phyloP scores from a whole-genome alignment of 371 early-diverging fungal species.

The Batkoa obscura region DNA sequence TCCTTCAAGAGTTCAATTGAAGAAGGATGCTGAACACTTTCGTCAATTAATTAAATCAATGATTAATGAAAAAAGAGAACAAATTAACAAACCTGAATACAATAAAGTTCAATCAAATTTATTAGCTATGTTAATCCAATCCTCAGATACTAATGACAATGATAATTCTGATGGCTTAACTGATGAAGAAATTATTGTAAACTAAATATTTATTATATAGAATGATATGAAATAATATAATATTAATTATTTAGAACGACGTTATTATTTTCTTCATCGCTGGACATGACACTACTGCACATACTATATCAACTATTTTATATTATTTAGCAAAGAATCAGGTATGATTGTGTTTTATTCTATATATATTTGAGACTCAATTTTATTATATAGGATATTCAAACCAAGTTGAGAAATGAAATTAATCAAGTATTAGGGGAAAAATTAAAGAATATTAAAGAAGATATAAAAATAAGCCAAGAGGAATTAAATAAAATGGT shows the following conservation, averaged over 20 bases:
- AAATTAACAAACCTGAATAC: no score
- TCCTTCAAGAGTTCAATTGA: background rate
- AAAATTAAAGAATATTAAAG: no score
- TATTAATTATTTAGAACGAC: slow-evolving; percentile 11
- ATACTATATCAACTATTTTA: slow-evolving; percentile 16
- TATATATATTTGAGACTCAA: no score
- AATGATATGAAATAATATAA: no score
- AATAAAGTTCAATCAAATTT: slow-evolving; percentile 9
- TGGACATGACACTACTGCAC: slow-evolving; percentile 24
- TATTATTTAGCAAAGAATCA: slow-evolving; percentile 18
- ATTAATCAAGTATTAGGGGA: slow-evolving; percentile 7
- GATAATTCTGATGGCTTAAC: slow-evolving; percentile 8
- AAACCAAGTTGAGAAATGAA: slow-evolving; percentile 11
- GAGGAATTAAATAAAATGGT: background rate
- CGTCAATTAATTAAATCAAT: slow-evolving; percentile 3
- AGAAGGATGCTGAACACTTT: background rate
- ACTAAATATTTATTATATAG: no score
- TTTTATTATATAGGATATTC: no score
- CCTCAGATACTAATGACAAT: slow-evolving; percentile 9
- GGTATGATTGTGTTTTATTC: no score
- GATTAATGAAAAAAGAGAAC: background rate
- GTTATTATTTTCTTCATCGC: slow-evolving; percentile 19
- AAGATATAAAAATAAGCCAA: no score
- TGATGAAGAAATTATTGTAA: slow-evolving; percentile 9
- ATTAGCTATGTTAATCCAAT: slow-evolving; percentile 12